Evolutionary conservation across 1,284 basidiomycete species (phyloP).

Genomic region (Mycena citricolor): DNA sequence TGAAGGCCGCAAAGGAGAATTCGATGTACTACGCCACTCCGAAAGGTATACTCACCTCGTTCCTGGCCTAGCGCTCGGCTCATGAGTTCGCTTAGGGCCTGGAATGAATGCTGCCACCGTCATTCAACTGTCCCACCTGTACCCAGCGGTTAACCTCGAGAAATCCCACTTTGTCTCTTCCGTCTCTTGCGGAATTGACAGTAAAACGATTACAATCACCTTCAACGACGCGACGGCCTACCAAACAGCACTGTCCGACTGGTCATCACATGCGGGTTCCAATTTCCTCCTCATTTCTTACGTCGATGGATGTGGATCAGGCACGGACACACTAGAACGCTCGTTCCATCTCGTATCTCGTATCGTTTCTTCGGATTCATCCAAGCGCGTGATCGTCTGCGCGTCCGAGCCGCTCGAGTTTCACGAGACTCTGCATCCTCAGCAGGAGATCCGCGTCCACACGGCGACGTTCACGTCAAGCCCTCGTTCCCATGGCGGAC

Average conservation of each 20-base stretch:
- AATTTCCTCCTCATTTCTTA: slow-evolving; percentile 3
- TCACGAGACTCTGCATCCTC: slow-evolving; percentile 2
- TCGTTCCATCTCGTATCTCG: slow-evolving; percentile 5
- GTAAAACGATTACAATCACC: slow-evolving; percentile 1
- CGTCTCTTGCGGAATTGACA: slow-evolving; percentile 1
- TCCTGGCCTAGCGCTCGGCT: too few species aligned
- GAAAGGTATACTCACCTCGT: neutral
- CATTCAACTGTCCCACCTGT: slow-evolving; percentile 5
- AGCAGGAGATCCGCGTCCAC: slow-evolving; percentile 2
- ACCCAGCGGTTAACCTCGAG: slow-evolving; percentile 4
- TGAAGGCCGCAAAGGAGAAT: slow-evolving; percentile 4
- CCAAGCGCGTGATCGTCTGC: neutral
- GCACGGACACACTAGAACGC: slow-evolving; percentile 3
- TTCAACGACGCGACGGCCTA: neutral
- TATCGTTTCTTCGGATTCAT: neutral
- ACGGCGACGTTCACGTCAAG: too few species aligned
- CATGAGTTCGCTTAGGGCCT: neutral
- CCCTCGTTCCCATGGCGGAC: too few species aligned
- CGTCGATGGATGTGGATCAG: slow-evolving; percentile 1
- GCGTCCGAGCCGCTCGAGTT: neutral
- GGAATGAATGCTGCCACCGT: neutral
- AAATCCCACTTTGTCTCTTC: neutral
- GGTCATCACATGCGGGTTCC: neutral
- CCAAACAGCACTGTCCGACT: slow-evolving; percentile 4
- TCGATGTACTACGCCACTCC: slow-evolving; percentile 3